These are phyloP conservation scores for Achaetomiella virescens DNA, from an alignment of 495 filamentous ascomycete species.

Conservation along the genomic window DNA sequence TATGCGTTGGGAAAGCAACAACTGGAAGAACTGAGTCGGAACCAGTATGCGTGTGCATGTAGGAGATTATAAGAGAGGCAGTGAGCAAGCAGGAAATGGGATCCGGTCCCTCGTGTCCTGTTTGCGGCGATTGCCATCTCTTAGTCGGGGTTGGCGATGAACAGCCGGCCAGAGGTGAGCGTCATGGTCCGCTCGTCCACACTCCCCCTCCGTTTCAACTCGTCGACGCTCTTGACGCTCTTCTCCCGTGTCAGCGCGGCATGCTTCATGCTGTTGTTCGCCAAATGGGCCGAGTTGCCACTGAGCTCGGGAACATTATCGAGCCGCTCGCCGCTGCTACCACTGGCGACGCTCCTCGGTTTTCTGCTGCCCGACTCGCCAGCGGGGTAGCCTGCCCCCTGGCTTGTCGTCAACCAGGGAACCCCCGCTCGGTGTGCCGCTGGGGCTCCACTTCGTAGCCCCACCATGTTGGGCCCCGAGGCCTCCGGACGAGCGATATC, in stretches of 20 bases:
- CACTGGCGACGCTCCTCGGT: constrained; percentile 44
- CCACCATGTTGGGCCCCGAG: constrained; percentile 27
- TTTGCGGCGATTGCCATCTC: background rate
- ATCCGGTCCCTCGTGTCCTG: constrained; percentile 2
- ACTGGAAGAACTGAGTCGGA: background rate
- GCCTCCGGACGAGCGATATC: constrained; percentile 46
- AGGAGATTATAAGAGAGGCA: too few species aligned
- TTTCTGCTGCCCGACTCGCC: constrained; percentile 41
- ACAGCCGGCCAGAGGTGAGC: constrained; percentile 67
- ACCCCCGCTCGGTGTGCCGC: constrained; percentile 56
- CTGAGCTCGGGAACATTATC: constrained; percentile 44
- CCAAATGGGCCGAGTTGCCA: constrained; percentile 34
- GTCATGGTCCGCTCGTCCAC: constrained; percentile 93
- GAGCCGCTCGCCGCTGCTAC: constrained; percentile 48
- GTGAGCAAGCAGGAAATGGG: background rate
- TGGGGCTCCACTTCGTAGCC: constrained; percentile 57
- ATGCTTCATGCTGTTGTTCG: constrained; percentile 47
- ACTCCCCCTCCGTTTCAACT: constrained; percentile 65
- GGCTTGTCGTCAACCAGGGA: constrained; percentile 37
- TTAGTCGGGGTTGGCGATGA: constrained; percentile 91
- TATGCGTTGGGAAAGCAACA: background rate
- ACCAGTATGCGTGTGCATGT: too few species aligned
- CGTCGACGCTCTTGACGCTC: constrained; percentile 53
- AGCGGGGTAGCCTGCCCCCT: constrained; percentile 21
- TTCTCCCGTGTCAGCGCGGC: constrained; percentile 51